Evolutionary conservation across 768 basidiomycete genomes (phyloP), one percentile per base, ranked within the genome.

Genomic region (Ephemerocybe angulata): DNA sequence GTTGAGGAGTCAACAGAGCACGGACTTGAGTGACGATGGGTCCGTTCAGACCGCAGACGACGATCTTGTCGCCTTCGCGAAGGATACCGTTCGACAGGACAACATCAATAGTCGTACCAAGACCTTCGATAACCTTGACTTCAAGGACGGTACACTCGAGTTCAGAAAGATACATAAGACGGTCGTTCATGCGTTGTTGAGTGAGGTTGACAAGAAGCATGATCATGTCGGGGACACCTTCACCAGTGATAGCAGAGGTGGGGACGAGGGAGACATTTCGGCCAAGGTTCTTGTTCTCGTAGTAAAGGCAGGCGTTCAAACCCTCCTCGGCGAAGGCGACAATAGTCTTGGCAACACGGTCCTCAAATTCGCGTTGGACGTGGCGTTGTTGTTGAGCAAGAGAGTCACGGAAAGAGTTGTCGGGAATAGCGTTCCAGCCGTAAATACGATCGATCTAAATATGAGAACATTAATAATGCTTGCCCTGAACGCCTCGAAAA

Each of bases 141-240:
- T 98, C 97, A 55, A 99, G 83, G 11, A 99, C 93, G 5, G 97
- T 99, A 70, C 96, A 98, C 73, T 98, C 94, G 41, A 98, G 79
- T 66, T 97, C 94, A 28, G 93, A 91, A 56, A 98, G 81, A 73
- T 98, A 99, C 97, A 98, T 99, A 58, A 99, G 80, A 40, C 89
- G 83, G 69, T 95, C 91, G 69, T 89, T 93, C 96, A 98, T 97
- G 56, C 97, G 85, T 73, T 97, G 89, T 70, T 98, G 96, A 15
- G 96, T 98, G 52, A 98, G 81, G 70, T 97, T 95, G 73, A 98
- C 84, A 66, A 99, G 85, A 25, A 99, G 80, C 91, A 95, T 92
- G 74, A 99, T 93, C 96, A 99, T 96, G 75, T 98, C 97, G 27
- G 97, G 97, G 11, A 99, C 81, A 69, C 97, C 97, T 73, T 99